Percentiles rank a stretch among this genome's conserved stretches.
Evolutionary conservation across 352 stramenopile species (phyloP).

Genomic region (Phytophthora nicotianae): DNA sequence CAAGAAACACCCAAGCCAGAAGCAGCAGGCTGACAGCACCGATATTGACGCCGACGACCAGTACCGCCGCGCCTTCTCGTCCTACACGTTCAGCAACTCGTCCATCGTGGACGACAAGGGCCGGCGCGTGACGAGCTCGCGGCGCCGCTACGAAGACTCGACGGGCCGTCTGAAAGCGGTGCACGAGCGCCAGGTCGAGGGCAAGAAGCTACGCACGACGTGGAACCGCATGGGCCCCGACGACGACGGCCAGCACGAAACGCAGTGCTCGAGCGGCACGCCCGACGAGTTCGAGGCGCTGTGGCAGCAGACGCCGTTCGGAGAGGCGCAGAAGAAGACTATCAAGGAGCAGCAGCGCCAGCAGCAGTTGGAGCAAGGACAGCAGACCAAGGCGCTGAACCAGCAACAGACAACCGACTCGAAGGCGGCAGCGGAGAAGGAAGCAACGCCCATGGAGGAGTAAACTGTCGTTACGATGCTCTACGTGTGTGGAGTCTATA

Average conservation of each 20-base stretch:
- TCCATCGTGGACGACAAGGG: background rate
- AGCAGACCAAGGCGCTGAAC: background rate
- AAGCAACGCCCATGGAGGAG: background rate
- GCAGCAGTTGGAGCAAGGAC: background rate
- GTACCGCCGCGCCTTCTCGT: background rate
- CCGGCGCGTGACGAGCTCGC: background rate
- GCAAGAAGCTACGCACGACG: background rate
- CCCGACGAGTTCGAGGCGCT: background rate
- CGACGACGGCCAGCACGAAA: background rate
- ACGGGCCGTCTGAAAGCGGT: constrained; percentile 1
- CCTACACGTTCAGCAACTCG: background rate
- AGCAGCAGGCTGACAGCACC: background rate
- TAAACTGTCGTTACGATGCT: background rate
- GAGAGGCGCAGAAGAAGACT: background rate
- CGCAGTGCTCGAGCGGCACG: background rate
- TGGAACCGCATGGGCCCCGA: background rate
- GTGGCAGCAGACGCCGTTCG: background rate
- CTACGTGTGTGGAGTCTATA: too few species aligned
- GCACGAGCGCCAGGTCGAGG: background rate
- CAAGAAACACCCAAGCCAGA: too few species aligned
- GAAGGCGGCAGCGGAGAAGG: background rate
- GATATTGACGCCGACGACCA: background rate
- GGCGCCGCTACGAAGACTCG: constrained; percentile 1
- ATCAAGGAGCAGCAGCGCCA: background rate
- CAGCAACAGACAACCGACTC: too few species aligned